Conservation (phyloP, 441 rosid species). For the Bocquillonia castaneifolia region DNA sequence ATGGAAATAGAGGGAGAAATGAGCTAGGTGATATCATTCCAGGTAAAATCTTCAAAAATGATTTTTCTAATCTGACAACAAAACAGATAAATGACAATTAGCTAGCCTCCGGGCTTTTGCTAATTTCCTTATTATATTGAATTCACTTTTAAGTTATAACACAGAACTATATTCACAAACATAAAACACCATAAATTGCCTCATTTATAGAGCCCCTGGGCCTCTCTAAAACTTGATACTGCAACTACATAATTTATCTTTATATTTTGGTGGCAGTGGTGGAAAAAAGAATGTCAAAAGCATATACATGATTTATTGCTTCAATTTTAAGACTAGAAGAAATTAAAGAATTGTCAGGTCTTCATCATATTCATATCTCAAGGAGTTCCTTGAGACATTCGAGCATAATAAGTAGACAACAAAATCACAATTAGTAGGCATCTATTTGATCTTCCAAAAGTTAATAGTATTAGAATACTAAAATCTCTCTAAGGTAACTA, state of each 20-base stretch:
- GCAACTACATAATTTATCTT: neutral
- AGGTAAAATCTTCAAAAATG: conserved; percentile 70
- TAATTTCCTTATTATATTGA: conserved; percentile 6
- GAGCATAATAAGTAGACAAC: neutral
- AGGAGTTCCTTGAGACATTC: neutral
- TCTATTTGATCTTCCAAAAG: neutral
- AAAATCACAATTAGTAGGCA: neutral
- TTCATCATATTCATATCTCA: conserved; percentile 1
- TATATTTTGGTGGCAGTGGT: neutral
- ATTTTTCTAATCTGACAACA: conserved; percentile 66
- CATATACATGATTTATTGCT: neutral
- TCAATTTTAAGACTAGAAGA: neutral
- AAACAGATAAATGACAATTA: conserved; percentile 20
- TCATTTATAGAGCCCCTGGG: neutral
- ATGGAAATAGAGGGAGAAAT: conserved; percentile 87
- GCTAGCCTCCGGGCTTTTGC: conserved; percentile 11
- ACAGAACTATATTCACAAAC: neutral
- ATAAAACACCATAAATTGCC: neutral
- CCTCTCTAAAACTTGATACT: neutral
- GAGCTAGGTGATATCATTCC: conserved; percentile 82
- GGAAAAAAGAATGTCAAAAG: neutral
- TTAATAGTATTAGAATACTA: neutral
- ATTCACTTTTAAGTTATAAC: neutral
- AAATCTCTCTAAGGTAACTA: neutral
- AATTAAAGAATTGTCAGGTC: neutral